Percentiles rank a stretch among this genome's conserved stretches.
phyloP scores from a whole-genome alignment of 257 asterid genomes.

The Rubia yunnanensis region DNA sequence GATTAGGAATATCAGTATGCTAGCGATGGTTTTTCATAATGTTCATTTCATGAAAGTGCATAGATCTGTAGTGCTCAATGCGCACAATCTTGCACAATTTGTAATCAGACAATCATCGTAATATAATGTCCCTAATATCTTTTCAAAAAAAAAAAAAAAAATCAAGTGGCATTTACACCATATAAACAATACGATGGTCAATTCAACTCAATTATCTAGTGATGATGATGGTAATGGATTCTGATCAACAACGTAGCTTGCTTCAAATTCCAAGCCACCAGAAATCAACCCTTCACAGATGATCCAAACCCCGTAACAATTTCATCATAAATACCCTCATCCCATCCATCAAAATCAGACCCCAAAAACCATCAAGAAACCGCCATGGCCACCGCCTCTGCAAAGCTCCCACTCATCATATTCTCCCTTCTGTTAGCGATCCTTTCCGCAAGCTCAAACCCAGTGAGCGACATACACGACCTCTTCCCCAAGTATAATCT shows the following conservation, averaged over 20 bases:
- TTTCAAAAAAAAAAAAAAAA: no score
- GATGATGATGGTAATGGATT: background rate
- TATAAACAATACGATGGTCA: background rate
- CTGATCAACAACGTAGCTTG: background rate
- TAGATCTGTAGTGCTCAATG: no score
- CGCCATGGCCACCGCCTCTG: slow-evolving; percentile 28
- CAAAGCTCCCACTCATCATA: slow-evolving; percentile 13
- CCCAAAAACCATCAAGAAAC: slow-evolving; percentile 5
- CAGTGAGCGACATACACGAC: slow-evolving; percentile 25
- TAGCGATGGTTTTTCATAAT: no score
- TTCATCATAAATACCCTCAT: background rate
- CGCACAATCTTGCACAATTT: no score
- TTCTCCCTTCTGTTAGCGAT: slow-evolving; percentile 26
- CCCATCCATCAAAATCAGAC: background rate
- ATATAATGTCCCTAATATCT: no score
- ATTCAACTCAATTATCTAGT: background rate
- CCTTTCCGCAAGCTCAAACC: slow-evolving; percentile 12
- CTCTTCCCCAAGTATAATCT: slow-evolving; percentile 22
- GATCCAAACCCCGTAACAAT: background rate
- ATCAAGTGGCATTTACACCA: background rate
- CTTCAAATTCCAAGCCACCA: background rate
- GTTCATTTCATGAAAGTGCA: no score
- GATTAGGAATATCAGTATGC: no score
- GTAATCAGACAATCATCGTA: no score
- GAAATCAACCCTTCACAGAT: background rate